Conservation (phyloP, 2,329 filamentous ascomycete genomes). For the Bisporella sp. region DNA sequence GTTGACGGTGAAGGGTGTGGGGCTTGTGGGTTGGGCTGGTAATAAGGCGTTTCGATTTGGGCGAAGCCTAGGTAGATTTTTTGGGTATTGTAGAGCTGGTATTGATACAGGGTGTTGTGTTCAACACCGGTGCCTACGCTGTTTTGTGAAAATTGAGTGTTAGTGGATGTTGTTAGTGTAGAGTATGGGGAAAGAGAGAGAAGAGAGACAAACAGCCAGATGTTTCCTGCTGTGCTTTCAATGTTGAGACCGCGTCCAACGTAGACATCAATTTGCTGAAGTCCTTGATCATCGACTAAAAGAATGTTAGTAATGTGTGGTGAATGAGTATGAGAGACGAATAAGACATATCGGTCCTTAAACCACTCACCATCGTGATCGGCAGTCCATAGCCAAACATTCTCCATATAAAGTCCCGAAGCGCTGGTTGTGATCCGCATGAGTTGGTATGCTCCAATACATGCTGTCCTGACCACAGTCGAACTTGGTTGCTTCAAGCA, state of each 20-base stretch:
- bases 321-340: slow-evolving; percentile 61
- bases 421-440: slow-evolving; percentile 28
- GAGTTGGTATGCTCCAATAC: slow-evolving; percentile 29
- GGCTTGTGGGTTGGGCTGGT: slow-evolving; percentile 57
- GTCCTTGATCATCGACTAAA: slow-evolving; percentile 27
- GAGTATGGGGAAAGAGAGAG: not conserved
- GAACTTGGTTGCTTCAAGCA: slow-evolving; percentile 45
- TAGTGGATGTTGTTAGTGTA: not conserved
- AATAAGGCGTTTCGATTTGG: slow-evolving; percentile 41
- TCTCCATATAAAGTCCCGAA: slow-evolving; percentile 41
- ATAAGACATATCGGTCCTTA: slow-evolving; percentile 32
- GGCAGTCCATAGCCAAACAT: slow-evolving; percentile 41
- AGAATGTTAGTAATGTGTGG: slow-evolving; percentile 53
- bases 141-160: not conserved
- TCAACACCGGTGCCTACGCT: slow-evolving; percentile 31
- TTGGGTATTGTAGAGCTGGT: slow-evolving; percentile 35
- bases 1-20: slow-evolving; percentile 51
- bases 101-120: slow-evolving; percentile 46
- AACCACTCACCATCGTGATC: slow-evolving; percentile 34
- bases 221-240: not conserved
- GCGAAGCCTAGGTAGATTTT: slow-evolving; percentile 19
- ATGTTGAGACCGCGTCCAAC: not conserved
- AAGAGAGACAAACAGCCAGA: not conserved
- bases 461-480: slow-evolving; percentile 38
- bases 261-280: not conserved